Conservation (phyloP, 2,329 filamentous ascomycete genomes). For the Beauveria bassiana region DNA sequence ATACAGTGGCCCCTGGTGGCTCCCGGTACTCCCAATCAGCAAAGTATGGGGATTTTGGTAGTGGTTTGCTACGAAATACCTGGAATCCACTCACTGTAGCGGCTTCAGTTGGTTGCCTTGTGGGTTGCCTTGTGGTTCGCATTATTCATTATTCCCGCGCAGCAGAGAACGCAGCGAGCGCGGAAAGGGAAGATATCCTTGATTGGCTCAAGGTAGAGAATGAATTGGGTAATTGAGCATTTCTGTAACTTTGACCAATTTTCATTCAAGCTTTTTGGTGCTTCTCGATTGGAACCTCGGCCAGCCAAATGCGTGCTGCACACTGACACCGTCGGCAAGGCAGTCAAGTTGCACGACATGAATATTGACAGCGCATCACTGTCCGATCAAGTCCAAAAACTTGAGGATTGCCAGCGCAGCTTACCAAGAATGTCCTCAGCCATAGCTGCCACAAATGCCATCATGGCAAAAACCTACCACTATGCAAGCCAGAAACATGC, state of each 20-base stretch:
- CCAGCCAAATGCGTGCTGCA: no score
- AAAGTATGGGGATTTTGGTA: no score
- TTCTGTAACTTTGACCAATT: no score
- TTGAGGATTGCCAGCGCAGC: neutral
- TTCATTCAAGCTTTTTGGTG: no score
- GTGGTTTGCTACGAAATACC: no score
- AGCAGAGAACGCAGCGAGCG: neutral
- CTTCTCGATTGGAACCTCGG: no score
- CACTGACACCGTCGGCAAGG: neutral
- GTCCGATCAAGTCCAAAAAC: neutral
- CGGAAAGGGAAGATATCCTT: no score
- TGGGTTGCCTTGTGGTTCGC: conserved; percentile 6
- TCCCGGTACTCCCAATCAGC: no score
- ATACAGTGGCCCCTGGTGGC: no score
- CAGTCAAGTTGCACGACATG: neutral
- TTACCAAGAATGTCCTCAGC: neutral
- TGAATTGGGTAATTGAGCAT: no score
- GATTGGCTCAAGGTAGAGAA: no score
- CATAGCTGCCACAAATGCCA: neutral
- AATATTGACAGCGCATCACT: neutral
- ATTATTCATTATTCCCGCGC: neutral
- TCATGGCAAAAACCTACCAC: neutral
- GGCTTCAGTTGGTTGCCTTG: neutral
- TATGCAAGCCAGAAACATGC: neutral
- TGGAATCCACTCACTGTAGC: no score